These are phyloP conservation scores for Ceratobasidium papillatum DNA, from an alignment of 1,284 basidiomycete genomes.

Conservation along the genomic window DNA sequence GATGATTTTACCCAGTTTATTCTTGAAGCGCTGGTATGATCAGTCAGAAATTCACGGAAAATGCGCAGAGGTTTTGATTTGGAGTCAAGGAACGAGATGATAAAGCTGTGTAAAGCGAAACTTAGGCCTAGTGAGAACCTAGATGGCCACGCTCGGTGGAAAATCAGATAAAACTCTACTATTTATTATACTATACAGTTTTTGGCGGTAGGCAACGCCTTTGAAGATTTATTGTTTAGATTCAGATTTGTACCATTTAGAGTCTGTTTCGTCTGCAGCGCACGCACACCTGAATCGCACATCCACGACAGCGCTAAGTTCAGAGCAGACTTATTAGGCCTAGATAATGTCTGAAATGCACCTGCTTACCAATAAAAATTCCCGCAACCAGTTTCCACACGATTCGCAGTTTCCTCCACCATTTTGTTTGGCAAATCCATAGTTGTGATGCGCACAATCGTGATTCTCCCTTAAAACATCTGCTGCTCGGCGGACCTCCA, in stretches of 20 bases:
- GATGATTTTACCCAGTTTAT: too few relatives aligned
- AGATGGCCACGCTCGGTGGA: too few relatives aligned
- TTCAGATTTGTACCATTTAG: neutral
- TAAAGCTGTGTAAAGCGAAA: too few relatives aligned
- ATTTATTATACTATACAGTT: too few relatives aligned
- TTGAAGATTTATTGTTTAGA: too few relatives aligned
- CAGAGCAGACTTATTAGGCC: constrained; percentile 8
- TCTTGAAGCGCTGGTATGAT: too few relatives aligned
- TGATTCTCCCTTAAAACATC: constrained; percentile 57
- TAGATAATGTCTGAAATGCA: constrained; percentile 14
- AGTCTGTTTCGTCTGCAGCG: constrained; percentile 47
- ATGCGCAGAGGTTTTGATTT: too few relatives aligned
- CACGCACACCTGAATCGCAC: constrained; percentile 51
- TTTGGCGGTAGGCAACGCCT: too few relatives aligned
- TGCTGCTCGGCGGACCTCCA: constrained; percentile 50
- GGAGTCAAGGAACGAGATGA: too few relatives aligned
- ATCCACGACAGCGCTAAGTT: constrained; percentile 52
- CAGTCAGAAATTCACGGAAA: too few relatives aligned
- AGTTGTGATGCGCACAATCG: constrained; percentile 56
- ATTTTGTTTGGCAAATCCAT: constrained; percentile 51
- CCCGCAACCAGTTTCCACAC: constrained; percentile 51
- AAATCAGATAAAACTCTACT: too few relatives aligned
- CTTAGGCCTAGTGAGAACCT: too few relatives aligned
- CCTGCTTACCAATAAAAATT: constrained; percentile 53
- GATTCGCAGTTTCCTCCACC: constrained; percentile 58